phyloP scores from a whole-genome alignment of 305 asterid genomes.

The Stenogyne calaminthoides region DNA sequence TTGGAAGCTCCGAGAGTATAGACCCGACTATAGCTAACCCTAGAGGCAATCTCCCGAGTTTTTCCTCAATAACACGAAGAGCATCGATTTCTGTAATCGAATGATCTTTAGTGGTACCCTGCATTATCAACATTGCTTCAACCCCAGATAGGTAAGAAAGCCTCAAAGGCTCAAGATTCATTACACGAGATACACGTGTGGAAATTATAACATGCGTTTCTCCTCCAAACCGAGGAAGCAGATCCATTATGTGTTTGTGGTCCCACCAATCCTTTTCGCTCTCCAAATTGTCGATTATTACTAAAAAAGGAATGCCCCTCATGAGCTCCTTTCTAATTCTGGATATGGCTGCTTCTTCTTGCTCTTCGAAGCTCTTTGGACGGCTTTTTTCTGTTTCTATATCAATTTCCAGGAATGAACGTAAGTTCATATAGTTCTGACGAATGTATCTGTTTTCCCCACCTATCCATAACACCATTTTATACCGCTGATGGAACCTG shows the following conservation, averaged over 20 bases:
- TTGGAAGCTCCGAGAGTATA: constrained; percentile 88
- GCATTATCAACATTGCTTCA: constrained; percentile 93
- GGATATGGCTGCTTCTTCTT: constrained; percentile 84
- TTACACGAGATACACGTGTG: constrained; percentile 64
- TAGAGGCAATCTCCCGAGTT: constrained; percentile 82
- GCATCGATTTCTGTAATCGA: constrained; percentile 83
- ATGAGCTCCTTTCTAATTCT: constrained; percentile 86
- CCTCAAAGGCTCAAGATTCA: constrained; percentile 82
- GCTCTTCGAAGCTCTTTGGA: constrained; percentile 89
- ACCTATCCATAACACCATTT: constrained; percentile 93
- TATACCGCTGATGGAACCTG: constrained; percentile 80
- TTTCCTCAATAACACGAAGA: constrained; percentile 80
- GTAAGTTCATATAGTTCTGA: constrained; percentile 79
- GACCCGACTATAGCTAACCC: constrained; percentile 92
- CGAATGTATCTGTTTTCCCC: constrained; percentile 89
- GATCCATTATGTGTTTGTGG: constrained; percentile 82
- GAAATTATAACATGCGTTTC: constrained; percentile 88
- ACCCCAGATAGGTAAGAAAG: constrained; percentile 85
- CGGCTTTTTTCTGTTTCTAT: constrained; percentile 64
- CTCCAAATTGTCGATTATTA: constrained; percentile 86
- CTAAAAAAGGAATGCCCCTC: constrained; percentile 84
- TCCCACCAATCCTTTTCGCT: constrained; percentile 99
- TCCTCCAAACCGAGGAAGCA: constrained; percentile 95
- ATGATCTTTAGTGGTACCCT: constrained; percentile 65
- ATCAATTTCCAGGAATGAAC: constrained; percentile 81